These are phyloP conservation scores for Oehlia diaphana DNA, from an alignment of 192 early-diverging fungal species.

Conservation along the genomic window DNA sequence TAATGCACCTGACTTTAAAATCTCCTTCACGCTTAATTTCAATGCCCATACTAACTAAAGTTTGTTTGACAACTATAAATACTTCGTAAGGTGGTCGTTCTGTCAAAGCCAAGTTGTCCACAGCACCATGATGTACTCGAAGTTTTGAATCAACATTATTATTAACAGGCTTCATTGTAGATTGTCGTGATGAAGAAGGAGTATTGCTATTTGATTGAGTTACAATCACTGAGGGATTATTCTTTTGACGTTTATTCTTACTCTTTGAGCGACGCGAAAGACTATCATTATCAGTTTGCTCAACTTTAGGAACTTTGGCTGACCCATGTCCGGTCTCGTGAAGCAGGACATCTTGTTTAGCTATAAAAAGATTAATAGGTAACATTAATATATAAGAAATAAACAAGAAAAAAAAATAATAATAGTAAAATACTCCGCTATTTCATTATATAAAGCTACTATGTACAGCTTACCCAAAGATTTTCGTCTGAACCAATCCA, in stretches of 20 bases:
- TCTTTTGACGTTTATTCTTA: slow-evolving; percentile 10
- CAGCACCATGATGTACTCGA: slow-evolving; percentile 71
- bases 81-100: slow-evolving; percentile 65
- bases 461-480: slow-evolving; percentile 43
- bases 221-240: slow-evolving; percentile 7
- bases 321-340: not conserved
- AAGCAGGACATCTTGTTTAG: slow-evolving; percentile 19
- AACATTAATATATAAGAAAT: not conserved
- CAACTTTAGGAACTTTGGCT: not conserved
- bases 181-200: slow-evolving; percentile 29
- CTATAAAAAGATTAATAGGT: not conserved
- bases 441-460: not conserved
- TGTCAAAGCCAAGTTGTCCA: slow-evolving; percentile 69
- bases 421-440: too few relatives aligned
- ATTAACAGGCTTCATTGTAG: slow-evolving; percentile 14
- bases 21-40: slow-evolving; percentile 55
- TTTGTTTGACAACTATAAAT: slow-evolving; percentile 64
- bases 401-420: too few relatives aligned
- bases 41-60: slow-evolving; percentile 51
- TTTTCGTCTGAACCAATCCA: slow-evolving; percentile 74
- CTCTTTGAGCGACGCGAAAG: not conserved
- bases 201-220: slow-evolving; percentile 23
- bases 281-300: not conserved
- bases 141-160: slow-evolving; percentile 55
- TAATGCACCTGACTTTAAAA: slow-evolving; percentile 57